These are phyloP conservation scores for Aegle marmelos DNA, from an alignment of 345 rosid species.

Conservation along the genomic window DNA sequence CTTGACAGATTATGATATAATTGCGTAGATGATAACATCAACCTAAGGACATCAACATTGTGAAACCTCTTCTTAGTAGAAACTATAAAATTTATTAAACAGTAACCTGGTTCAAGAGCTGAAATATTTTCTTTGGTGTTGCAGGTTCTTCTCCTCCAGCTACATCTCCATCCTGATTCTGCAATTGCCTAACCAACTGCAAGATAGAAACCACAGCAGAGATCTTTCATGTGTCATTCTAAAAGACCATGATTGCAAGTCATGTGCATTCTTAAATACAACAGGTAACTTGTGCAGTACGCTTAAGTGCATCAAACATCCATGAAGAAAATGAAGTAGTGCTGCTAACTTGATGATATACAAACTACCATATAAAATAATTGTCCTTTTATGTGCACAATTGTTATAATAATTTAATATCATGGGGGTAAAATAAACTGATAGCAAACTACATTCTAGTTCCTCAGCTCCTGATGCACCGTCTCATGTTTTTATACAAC, in stretches of 20 bases:
- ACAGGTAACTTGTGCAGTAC: not conserved
- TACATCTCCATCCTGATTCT: constrained; percentile 61
- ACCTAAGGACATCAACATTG: not conserved
- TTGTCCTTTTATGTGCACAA: not conserved
- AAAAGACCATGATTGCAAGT: not conserved
- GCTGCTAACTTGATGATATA: not conserved
- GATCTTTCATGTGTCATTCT: constrained; percentile 4
- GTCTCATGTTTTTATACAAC: not conserved
- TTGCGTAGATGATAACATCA: not conserved
- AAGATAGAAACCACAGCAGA: constrained; percentile 6
- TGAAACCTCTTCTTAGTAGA: not conserved
- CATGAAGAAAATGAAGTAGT: not conserved
- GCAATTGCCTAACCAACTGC: constrained; percentile 77
- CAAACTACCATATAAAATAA: not conserved
- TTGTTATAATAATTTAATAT: not conserved
- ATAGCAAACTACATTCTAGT: not conserved
- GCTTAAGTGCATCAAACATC: not conserved
- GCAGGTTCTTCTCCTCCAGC: constrained; percentile 60
- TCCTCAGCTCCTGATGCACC: not conserved
- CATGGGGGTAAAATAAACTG: not conserved
- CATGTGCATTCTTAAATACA: not conserved
- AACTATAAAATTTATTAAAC: not conserved
- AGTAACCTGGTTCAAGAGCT: constrained; percentile 71
- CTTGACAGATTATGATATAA: not conserved
- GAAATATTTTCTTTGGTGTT: constrained; percentile 68